These are phyloP conservation scores for Tulasnella sp. DNA, from an alignment of 768 basidiomycete species.

Conservation along the genomic window DNA sequence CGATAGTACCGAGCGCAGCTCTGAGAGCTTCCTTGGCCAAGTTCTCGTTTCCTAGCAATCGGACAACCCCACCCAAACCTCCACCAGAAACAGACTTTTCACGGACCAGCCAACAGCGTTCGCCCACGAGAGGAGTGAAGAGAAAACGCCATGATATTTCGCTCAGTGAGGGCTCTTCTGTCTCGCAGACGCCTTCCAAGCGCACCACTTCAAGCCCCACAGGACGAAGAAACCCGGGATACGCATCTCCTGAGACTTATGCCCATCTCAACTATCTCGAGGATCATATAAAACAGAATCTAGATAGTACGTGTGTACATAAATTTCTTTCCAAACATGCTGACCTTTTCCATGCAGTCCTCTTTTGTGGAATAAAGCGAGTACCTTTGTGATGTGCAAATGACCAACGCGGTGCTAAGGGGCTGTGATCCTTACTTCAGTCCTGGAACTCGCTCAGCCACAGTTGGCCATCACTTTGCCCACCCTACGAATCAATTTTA, in stretches of 20 bases:
- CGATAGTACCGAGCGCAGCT: not conserved
- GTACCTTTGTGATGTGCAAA: conserved; percentile 15
- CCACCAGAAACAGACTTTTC: not conserved
- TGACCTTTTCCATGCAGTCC: conserved; percentile 32
- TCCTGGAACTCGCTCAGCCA: conserved; percentile 56
- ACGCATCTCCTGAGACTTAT: conserved; percentile 41
- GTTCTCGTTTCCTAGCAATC: not conserved
- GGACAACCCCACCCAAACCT: not conserved
- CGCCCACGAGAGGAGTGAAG: not conserved
- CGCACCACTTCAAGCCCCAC: not conserved
- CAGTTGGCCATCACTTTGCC: conserved; percentile 66
- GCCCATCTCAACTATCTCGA: conserved; percentile 39
- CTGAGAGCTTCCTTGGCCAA: not conserved
- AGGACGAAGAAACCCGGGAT: conserved; percentile 27
- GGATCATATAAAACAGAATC: conserved; percentile 40
- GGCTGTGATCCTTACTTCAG: conserved; percentile 25
- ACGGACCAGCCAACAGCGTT: not conserved
- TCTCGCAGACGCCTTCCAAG: not conserved
- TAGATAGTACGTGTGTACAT: conserved; percentile 43
- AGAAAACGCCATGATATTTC: not conserved
- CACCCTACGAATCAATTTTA: conserved; percentile 78
- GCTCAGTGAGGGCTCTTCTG: no score
- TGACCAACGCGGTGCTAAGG: not conserved
- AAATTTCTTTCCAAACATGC: not conserved
- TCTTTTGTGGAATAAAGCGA: conserved; percentile 83